Conservation (phyloP, 192 early-diverging fungal species). For the Dispira parvispora region DNA sequence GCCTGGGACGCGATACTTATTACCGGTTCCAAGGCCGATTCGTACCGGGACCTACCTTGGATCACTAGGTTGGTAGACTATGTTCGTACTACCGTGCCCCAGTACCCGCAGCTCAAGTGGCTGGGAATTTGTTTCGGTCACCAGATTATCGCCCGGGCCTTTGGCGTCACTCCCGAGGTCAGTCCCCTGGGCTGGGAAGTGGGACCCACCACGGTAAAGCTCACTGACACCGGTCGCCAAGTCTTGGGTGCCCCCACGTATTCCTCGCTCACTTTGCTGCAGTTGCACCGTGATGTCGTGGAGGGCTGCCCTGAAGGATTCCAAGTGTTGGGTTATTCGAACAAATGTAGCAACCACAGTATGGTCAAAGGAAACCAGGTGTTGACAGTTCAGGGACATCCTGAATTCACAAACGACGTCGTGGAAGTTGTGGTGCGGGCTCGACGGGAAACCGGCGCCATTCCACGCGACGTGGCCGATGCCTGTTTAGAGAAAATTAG, state of each 20-base stretch:
- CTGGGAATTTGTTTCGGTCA: constrained; percentile 77
- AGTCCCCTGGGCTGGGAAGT: constrained; percentile 63
- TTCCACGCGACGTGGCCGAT: background rate
- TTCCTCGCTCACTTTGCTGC: background rate
- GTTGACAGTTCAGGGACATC: constrained; percentile 54
- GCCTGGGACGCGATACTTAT: constrained; percentile 34
- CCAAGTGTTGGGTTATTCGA: constrained; percentile 30
- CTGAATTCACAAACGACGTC: constrained; percentile 36
- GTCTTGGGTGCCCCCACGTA: constrained; percentile 7
- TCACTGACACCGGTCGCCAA: constrained; percentile 22
- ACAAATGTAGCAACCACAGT: constrained; percentile 37
- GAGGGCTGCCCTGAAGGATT: constrained; percentile 24
- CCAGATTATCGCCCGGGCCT: constrained; percentile 56
- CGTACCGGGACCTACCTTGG: constrained; percentile 51
- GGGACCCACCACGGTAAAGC: constrained; percentile 20
- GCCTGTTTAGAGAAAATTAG: background rate
- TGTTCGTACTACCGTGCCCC: constrained; percentile 21
- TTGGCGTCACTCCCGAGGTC: constrained; percentile 33
- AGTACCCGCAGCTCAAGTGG: constrained; percentile 22
- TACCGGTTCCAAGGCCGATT: constrained; percentile 37
- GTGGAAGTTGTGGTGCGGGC: constrained; percentile 21
- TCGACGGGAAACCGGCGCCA: constrained; percentile 12
- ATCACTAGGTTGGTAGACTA: constrained; percentile 37
- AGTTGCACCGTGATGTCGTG: constrained; percentile 1
- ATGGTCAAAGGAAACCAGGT: constrained; percentile 37